A percentile compares a stretch with the other conserved stretches of the same genome.
These are phyloP conservation scores for Boletus barrowsii DNA, from an alignment of 768 basidiomycete species.

Conservation along the genomic window DNA sequence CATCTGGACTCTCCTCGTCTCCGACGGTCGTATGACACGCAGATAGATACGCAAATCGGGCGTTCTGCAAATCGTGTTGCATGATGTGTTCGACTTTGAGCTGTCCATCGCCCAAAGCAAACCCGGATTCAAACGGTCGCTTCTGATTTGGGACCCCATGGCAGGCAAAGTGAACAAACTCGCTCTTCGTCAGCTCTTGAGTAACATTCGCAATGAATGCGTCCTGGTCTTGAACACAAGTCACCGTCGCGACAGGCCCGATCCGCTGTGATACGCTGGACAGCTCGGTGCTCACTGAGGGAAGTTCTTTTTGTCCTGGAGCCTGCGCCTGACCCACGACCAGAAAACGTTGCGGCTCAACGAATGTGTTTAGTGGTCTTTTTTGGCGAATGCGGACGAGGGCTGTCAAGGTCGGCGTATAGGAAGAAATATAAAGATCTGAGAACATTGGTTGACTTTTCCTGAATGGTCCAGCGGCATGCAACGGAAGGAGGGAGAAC, in stretches of 20 bases:
- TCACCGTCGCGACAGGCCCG: background rate
- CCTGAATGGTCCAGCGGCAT: background rate
- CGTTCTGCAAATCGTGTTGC: background rate
- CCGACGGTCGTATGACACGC: background rate
- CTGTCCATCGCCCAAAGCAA: background rate
- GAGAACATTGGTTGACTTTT: background rate
- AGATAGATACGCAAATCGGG: constrained; percentile 3
- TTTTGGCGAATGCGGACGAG: background rate
- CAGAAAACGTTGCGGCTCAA: background rate
- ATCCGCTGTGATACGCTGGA: background rate
- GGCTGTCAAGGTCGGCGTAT: background rate
- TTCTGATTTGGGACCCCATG: constrained; percentile 12
- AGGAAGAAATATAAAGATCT: background rate
- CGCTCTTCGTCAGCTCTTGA: background rate
- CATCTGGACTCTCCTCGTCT: background rate
- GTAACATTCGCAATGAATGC: background rate
- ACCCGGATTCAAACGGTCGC: background rate
- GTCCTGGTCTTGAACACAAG: background rate
- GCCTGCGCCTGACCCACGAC: constrained; percentile 4
- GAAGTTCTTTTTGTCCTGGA: background rate
- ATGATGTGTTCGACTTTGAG: background rate
- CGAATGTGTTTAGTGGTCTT: too few species aligned
- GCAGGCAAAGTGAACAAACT: constrained; percentile 15
- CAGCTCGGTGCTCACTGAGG: background rate
- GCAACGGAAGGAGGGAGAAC: background rate